Conservation (phyloP, 805 yeast species). For the Ogataea philodendri region DNA sequence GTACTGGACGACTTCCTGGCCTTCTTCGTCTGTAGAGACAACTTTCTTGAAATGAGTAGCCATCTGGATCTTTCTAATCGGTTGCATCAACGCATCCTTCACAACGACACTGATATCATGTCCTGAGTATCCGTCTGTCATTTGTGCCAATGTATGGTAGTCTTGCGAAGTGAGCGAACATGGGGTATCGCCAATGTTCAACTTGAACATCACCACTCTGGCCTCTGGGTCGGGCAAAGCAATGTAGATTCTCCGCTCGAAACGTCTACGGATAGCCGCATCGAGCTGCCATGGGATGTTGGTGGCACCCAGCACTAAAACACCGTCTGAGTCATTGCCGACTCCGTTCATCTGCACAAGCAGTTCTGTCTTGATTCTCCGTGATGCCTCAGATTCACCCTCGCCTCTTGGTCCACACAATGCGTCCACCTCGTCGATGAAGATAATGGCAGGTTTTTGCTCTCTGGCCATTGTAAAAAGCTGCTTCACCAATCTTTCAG, state of each 20-base stretch:
- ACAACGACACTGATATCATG: constrained; percentile 96
- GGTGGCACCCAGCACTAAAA: constrained; percentile 93
- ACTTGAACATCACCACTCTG: constrained; percentile 87
- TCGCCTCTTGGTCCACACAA: constrained; percentile 97
- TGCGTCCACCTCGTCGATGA: constrained; percentile 98
- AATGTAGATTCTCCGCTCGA: constrained; percentile 91
- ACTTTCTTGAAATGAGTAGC: constrained; percentile 90
- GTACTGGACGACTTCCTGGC: constrained; percentile 43
- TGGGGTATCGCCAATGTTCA: constrained; percentile 88
- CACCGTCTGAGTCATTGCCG: constrained; percentile 91
- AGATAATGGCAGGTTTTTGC: constrained; percentile 90
- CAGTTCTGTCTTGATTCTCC: constrained; percentile 94
- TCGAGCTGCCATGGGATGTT: constrained; percentile 99
- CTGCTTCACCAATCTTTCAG: constrained; percentile 93
- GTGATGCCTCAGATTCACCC: constrained; percentile 93
- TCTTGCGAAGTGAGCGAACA: constrained; percentile 74
- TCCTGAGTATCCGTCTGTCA: constrained; percentile 98
- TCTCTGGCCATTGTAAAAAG: constrained; percentile 95
- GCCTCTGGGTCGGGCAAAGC: constrained; percentile 94
- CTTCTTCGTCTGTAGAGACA: constrained; percentile 39
- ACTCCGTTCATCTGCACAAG: constrained; percentile 99
- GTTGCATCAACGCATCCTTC: constrained; percentile 97
- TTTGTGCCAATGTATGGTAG: constrained; percentile 73
- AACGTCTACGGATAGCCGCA: constrained; percentile 95
- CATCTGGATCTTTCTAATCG: constrained; percentile 89